A percentile compares a stretch with the other conserved stretches of the same genome.
Evolutionary conservation across 1,139 yeast genomes (phyloP).

Genomic region (Saccharomyces pastorianus): DNA sequence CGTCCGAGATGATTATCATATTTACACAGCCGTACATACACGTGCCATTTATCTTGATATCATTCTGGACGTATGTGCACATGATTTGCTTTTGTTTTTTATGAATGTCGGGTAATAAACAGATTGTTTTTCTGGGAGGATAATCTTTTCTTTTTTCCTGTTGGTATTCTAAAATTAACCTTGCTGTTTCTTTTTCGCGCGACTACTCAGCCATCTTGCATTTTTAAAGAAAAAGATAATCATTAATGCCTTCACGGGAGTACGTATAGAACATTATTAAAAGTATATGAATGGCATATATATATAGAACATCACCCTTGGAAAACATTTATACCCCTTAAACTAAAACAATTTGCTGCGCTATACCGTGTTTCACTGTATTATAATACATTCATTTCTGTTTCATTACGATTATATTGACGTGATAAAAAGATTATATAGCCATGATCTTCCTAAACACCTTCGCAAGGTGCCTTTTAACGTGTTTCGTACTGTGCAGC

Average conservation of each 20-base stretch:
- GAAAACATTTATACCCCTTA: neutral
- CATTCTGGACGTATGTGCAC: neutral
- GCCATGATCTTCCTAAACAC: conserved; percentile 1
- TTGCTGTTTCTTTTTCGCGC: neutral
- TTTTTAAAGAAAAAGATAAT: neutral
- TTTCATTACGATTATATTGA: neutral
- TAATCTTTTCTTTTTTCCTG: neutral
- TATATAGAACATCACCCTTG: neutral
- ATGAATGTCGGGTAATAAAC: neutral
- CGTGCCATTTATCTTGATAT: neutral
- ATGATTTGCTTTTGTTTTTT: neutral
- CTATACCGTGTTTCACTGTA: neutral
- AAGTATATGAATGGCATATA: neutral
- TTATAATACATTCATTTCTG: neutral
- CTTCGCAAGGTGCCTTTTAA: neutral
- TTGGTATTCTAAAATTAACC: neutral
- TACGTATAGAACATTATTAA: neutral
- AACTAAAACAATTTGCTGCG: neutral
- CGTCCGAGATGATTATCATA: neutral
- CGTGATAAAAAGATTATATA: neutral
- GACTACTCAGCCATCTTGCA: conserved; percentile 1
- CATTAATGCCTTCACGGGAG: neutral
- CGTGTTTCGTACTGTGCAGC: neutral
- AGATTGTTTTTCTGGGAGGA: neutral
- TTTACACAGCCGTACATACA: neutral